phyloP scores from a whole-genome alignment of 2,329 filamentous ascomycete genomes.

The Cercospora nicotianae region DNA sequence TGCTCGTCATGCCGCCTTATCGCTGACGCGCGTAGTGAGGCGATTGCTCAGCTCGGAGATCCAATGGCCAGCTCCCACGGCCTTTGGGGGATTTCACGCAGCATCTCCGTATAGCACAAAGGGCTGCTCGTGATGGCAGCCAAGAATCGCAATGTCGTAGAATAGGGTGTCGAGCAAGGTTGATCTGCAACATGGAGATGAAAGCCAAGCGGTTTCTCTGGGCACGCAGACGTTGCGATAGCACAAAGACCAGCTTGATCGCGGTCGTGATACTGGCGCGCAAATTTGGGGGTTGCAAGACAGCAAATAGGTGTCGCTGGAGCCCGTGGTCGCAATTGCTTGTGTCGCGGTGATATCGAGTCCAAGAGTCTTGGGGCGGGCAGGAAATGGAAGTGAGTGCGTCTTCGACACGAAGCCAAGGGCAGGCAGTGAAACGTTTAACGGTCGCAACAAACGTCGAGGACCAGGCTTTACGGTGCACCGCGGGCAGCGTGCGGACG shows the following conservation, averaged over 20 bases:
- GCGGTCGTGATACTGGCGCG: background rate
- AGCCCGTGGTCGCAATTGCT: background rate
- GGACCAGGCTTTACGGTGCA: constrained; percentile 12
- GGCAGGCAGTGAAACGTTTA: constrained; percentile 22
- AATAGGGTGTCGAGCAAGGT: constrained; percentile 9
- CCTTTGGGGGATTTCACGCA: background rate
- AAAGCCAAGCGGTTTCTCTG: constrained; percentile 19
- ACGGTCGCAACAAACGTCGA: constrained; percentile 13
- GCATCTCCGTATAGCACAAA: background rate
- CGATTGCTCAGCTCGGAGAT: constrained; percentile 1
- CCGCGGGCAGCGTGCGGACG: constrained; percentile 4
- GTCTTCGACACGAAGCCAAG: constrained; percentile 25
- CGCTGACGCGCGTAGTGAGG: constrained; percentile 2
- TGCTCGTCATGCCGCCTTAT: constrained; percentile 5
- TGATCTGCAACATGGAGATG: constrained; percentile 10
- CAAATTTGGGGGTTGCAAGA: constrained; percentile 7
- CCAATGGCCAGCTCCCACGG: background rate
- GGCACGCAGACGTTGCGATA: constrained; percentile 4
- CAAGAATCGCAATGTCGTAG: constrained; percentile 1
- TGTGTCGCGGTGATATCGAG: background rate
- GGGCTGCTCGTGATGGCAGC: background rate
- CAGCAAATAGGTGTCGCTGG: background rate
- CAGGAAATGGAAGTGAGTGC: constrained; percentile 4
- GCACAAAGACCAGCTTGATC: constrained; percentile 11
- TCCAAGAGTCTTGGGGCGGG: constrained; percentile 22